These are phyloP conservation scores for Talaromyces stipitatus DNA, from an alignment of 495 filamentous ascomycete species.

Conservation along the genomic window DNA sequence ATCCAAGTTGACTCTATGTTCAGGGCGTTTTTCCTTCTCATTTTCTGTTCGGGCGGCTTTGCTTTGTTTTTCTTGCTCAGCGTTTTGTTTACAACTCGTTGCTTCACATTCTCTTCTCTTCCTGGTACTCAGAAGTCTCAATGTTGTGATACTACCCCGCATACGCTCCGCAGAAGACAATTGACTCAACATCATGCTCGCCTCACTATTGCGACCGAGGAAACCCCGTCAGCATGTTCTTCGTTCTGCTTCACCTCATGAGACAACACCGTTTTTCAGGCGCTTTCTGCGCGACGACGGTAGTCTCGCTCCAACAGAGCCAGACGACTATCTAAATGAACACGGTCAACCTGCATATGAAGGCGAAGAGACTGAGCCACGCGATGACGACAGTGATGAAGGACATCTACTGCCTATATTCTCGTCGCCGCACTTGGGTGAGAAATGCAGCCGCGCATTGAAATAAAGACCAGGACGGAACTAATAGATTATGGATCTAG, in stretches of 20 bases:
- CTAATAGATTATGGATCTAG: slow-evolving; percentile 23
- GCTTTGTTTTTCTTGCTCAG: not conserved
- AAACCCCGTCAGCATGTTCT: slow-evolving; percentile 26
- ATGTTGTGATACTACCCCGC: not conserved
- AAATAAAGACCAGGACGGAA: slow-evolving; percentile 5
- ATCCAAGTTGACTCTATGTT: not conserved
- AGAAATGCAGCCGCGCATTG: not conserved
- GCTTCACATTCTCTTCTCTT: not conserved
- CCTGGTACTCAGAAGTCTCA: not conserved
- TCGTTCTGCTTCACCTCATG: slow-evolving; percentile 36
- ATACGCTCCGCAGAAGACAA: not conserved
- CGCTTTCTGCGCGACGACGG: slow-evolving; percentile 8
- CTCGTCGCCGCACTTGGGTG: slow-evolving; percentile 72
- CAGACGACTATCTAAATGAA: slow-evolving; percentile 27
- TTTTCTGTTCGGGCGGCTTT: not conserved
- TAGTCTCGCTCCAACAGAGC: slow-evolving; percentile 21
- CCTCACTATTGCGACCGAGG: slow-evolving; percentile 35
- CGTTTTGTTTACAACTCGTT: not conserved
- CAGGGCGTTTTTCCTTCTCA: not conserved
- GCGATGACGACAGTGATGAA: slow-evolving; percentile 47
- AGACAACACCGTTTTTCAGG: slow-evolving; percentile 25
- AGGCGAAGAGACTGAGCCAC: slow-evolving; percentile 30
- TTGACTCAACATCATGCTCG: slow-evolving; percentile 3
- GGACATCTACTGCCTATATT: slow-evolving; percentile 74
- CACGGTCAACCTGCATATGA: slow-evolving; percentile 32